phyloP scores from a whole-genome alignment of 2,329 filamentous ascomycete genomes.

The Grosmannia clavigera region DNA sequence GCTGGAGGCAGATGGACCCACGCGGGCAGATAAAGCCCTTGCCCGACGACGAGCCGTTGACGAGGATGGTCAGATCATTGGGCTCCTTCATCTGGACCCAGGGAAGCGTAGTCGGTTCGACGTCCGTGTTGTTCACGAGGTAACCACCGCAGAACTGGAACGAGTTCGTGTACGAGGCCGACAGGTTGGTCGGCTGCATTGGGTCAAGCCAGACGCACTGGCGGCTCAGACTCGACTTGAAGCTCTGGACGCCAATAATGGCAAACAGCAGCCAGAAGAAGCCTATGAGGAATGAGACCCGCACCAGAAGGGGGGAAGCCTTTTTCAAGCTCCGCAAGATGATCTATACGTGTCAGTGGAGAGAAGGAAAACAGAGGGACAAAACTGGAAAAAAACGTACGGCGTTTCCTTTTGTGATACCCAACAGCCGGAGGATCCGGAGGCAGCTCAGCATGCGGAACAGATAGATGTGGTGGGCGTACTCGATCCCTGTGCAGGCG shows the following conservation, averaged over 20 bases:
- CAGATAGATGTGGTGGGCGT: constrained; percentile 61
- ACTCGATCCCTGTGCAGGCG: constrained; percentile 56
- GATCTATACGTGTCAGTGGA: constrained; percentile 39
- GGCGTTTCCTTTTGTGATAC: constrained; percentile 84
- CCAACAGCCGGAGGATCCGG: constrained; percentile 80
- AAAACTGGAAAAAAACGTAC: constrained; percentile 35
- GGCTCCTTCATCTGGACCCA: constrained; percentile 46
- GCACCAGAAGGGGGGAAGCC: constrained; percentile 78
- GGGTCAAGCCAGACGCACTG: constrained; percentile 70
- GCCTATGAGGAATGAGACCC: constrained; percentile 84
- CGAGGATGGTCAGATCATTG: constrained; percentile 32
- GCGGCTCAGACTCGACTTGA: constrained; percentile 70
- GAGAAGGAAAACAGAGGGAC: background rate
- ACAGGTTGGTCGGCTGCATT: constrained; percentile 38
- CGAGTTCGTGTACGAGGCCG: constrained; percentile 46
- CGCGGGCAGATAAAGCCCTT: constrained; percentile 86
- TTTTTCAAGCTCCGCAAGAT: constrained; percentile 94
- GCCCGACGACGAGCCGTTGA: constrained; percentile 35
- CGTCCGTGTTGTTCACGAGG: constrained; percentile 45
- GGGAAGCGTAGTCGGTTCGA: constrained; percentile 32
- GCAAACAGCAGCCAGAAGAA: constrained; percentile 99
- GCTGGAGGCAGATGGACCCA: constrained; percentile 73
- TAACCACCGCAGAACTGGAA: constrained; percentile 82
- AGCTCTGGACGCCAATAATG: constrained; percentile 92
- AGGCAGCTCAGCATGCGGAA: constrained; percentile 96